These are phyloP conservation scores for Hygrophorus pudorinus DNA, from an alignment of 768 basidiomycete species.

Conservation along the genomic window DNA sequence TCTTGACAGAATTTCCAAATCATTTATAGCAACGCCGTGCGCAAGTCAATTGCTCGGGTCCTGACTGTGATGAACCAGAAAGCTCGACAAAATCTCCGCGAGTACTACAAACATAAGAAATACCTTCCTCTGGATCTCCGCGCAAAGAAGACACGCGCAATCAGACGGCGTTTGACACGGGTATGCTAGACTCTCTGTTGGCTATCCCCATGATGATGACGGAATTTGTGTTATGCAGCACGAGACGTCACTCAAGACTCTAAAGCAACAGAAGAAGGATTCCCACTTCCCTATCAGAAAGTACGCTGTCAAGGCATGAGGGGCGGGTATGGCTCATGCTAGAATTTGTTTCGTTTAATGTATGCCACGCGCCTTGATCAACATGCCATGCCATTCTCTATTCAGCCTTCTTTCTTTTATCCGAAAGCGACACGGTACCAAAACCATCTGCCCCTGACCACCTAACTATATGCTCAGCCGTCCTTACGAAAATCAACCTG, in stretches of 20 bases:
- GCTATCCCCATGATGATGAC: not conserved
- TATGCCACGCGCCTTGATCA: constrained; percentile 9
- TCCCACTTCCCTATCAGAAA: constrained; percentile 89
- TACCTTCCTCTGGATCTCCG: constrained; percentile 96
- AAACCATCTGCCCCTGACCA: no score
- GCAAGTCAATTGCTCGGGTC: constrained; percentile 98
- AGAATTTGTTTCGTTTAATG: constrained; percentile 6
- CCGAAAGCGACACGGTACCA: no score
- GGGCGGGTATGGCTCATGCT: constrained; percentile 1
- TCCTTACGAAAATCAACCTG: no score
- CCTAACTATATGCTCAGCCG: no score
- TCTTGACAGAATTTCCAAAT: not conserved
- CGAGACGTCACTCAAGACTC: constrained; percentile 78
- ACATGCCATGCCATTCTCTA: not conserved
- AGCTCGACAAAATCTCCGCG: constrained; percentile 90
- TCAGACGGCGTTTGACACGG: constrained; percentile 89
- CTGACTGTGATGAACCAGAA: constrained; percentile 99
- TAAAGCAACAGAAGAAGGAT: constrained; percentile 91
- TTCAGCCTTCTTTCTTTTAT: no score
- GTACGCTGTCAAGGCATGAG: constrained; percentile 90
- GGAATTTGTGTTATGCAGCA: constrained; percentile 34
- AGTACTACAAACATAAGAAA: constrained; percentile 97
- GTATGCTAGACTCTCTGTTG: constrained; percentile 30
- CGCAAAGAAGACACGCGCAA: constrained; percentile 95
- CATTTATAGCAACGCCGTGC: constrained; percentile 73